A percentile compares a stretch with the other conserved stretches of the same genome.
phyloP scores from a whole-genome alignment of 1,284 basidiomycete genomes.

The Sparassis latifolia region DNA sequence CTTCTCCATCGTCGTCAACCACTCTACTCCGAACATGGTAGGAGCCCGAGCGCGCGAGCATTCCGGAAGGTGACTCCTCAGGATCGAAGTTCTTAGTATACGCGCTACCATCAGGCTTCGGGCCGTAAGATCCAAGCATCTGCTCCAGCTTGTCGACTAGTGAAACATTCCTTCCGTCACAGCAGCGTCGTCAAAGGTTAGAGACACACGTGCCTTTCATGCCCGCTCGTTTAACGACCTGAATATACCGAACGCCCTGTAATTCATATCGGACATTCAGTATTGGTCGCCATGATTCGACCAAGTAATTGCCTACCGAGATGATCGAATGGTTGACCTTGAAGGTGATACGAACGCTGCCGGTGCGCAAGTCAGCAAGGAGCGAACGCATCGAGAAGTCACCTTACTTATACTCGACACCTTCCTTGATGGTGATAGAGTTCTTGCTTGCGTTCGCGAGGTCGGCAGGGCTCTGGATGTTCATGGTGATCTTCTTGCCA shows the following conservation, averaged over 20 bases:
- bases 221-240: constrained; percentile 75
- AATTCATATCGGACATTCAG: constrained; percentile 3
- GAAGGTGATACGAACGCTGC: constrained; percentile 73
- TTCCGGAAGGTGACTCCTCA: constrained; percentile 77
- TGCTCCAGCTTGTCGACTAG: constrained; percentile 84
- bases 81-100: constrained; percentile 70
- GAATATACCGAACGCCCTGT: constrained; percentile 79
- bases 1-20: constrained; percentile 73
- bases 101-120: constrained; percentile 48
- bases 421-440: constrained; percentile 79
- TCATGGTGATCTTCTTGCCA: constrained; percentile 52
- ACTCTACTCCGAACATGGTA: constrained; percentile 78
- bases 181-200: constrained; percentile 1
- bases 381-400: not conserved
- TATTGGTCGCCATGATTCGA: not conserved
- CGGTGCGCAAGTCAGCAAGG: not conserved
- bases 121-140: constrained; percentile 88
- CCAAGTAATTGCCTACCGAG: constrained; percentile 44
- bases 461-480: constrained; percentile 41
- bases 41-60: constrained; percentile 71
- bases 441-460: constrained; percentile 57
- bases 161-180: not conserved
- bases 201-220: constrained; percentile 44
- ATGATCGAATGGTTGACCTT: constrained; percentile 82
- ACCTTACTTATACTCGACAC: constrained; percentile 71